A percentile compares a stretch with the other conserved stretches of the same genome.
phyloP scores from a whole-genome alignment of 1,284 basidiomycete species.

The Ganoderma sp. region DNA sequence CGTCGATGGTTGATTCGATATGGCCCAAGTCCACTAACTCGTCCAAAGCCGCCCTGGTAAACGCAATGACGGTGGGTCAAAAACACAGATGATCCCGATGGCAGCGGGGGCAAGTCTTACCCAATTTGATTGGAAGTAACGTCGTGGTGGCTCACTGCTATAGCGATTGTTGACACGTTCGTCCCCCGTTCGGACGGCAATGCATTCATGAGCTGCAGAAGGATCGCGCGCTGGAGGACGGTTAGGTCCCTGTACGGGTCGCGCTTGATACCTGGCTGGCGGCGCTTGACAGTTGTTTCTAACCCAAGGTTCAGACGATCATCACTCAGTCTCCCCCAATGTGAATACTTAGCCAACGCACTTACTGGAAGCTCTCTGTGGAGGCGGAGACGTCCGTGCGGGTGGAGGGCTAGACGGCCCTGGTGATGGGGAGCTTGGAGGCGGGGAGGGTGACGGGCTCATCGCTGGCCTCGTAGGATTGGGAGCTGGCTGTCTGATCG shows the following conservation, averaged over 20 bases:
- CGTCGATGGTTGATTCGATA: slow-evolving; percentile 70
- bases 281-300: slow-evolving; percentile 9
- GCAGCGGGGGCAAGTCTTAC: slow-evolving; percentile 42
- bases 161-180: slow-evolving; percentile 65
- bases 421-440: slow-evolving; percentile 12
- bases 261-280: slow-evolving; percentile 23
- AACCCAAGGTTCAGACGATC: neutral
- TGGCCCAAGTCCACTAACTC: slow-evolving; percentile 70
- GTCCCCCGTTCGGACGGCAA: slow-evolving; percentile 39
- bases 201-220: slow-evolving; percentile 59
- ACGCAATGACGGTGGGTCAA: slow-evolving; percentile 1
- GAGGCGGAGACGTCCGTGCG: slow-evolving; percentile 7
- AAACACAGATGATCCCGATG: neutral
- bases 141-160: slow-evolving; percentile 49
- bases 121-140: slow-evolving; percentile 50
- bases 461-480: neutral
- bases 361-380: slow-evolving; percentile 1
- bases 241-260: slow-evolving; percentile 66
- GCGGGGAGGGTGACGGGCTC: slow-evolving; percentile 4
- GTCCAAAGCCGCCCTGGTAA: slow-evolving; percentile 66
- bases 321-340: neutral
- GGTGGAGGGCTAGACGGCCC: neutral
- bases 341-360: neutral
- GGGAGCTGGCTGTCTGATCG: neutral
- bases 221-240: slow-evolving; percentile 66